Base-by-base conservation (phyloP, 2,329 filamentous ascomycete genomes). In the Ophioceras dolichostomum region DNA sequence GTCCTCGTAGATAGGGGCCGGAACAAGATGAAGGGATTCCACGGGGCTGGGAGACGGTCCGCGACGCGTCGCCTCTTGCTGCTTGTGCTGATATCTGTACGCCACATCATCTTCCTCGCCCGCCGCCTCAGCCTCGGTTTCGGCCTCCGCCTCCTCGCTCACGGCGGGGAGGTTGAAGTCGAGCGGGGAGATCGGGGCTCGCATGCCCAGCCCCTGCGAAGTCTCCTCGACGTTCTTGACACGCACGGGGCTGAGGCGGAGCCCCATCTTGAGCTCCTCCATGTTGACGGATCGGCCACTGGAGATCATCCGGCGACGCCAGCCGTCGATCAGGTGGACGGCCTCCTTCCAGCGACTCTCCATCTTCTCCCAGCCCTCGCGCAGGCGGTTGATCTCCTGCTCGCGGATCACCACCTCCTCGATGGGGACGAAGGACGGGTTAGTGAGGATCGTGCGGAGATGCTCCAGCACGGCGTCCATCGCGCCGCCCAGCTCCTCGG, bases 381-480 rank as follows among this genome's bases (percentile, higher is more conserved):
- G 77, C 34, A 98, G 66, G 36, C 84, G 74, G 37, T 73, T 70
- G 45, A 98, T 96, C 55, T 95, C 88, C 41, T 93, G 82, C 45
- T 98, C 89, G 38, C 89, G 77, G n/a, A 87, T 62, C 51, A 93
- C 80, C 2, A 98, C 86, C 56, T 96, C 91, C 49, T 96, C 91
- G 17, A 96, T 76, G 1, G 89, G 84, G 12, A 95, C 91, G 55
- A 96, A 98, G 3, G 88, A 94, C 1, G 91, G 91, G 51, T 96
- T 96, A 8, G 87, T 95, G 32, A 98, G 67, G 27, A 98, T 74
- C 3, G 73, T 81, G 45, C 83, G 75, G 45, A 98, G 71, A 52
- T 94, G 86, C 24, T 83, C 76, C 42, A 96, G 68, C 9, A 94
- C 78, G 6, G 65, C 65, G 37, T 88, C 79, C 60, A 95, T 75